These are phyloP conservation scores for Lithocarpus polystachyus DNA, from an alignment of 306 rosid genomes.

Conservation along the genomic window DNA sequence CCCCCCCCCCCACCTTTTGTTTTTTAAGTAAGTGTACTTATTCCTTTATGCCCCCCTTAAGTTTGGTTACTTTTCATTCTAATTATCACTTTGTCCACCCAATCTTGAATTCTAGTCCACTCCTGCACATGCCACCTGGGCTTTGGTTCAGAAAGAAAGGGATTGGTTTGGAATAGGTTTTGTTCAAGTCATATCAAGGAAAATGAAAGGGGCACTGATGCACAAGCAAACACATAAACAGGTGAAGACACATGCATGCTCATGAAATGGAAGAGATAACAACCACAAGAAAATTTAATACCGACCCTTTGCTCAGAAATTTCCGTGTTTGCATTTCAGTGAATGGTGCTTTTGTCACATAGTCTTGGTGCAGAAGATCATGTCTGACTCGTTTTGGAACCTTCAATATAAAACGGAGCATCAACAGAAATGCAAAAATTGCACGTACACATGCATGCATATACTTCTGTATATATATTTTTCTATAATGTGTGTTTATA, in stretches of 20 bases:
- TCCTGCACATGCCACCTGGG: not conserved
- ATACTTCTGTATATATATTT: not conserved
- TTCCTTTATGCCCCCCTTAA: too few relatives aligned
- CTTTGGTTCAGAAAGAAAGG: not conserved
- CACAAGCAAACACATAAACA: conserved; percentile 1
- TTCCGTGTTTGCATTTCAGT: conserved; percentile 47
- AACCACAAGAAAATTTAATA: conserved; percentile 4
- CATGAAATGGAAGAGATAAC: not conserved
- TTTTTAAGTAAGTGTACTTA: too few relatives aligned
- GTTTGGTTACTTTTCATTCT: too few relatives aligned
- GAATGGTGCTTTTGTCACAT: conserved; percentile 34
- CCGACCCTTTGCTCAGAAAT: conserved; percentile 54
- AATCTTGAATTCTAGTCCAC: too few relatives aligned
- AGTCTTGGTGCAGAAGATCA: conserved; percentile 42
- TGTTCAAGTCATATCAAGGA: not conserved
- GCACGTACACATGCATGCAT: not conserved
- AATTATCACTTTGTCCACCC: too few relatives aligned
- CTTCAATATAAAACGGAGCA: conserved; percentile 29
- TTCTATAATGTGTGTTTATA: not conserved
- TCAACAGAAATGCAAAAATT: conserved; percentile 26
- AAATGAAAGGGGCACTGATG: not conserved
- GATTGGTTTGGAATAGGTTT: not conserved
- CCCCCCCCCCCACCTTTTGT: accelerated
- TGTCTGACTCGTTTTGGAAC: conserved; percentile 51
- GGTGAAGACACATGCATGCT: conserved; percentile 1